Base-by-base conservation (phyloP, 2,329 filamentous ascomycete species). In the Lachnellula suecica region DNA sequence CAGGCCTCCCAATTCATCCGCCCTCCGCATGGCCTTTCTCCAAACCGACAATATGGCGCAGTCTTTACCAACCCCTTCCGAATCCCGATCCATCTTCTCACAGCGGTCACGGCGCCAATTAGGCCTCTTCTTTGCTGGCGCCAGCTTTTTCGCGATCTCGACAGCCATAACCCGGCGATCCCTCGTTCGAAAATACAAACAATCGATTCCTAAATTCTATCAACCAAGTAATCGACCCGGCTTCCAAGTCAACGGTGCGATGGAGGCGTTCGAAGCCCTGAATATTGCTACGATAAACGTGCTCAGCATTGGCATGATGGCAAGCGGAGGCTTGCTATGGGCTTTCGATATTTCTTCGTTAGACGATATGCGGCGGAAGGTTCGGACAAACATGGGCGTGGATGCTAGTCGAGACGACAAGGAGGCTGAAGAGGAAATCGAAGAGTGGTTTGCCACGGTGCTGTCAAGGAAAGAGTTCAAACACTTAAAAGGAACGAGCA, bases 201-300 rank as follows among this genome's bases (percentile, higher is more conserved):
- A 81, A 20, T 74, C 82, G 11, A 72, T 82, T 35, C 91, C 92
- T 10, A 81, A 79, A 43, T 93, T 88, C 74, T 96, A 88, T 77
- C 74, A 82, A 13, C 82, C 79, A 41, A 85, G 81, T 69, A 82
- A 82, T 60, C 71, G 75, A 58, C 40, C 70, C 72, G 77, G 70
- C 70, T 69, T 66, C 70, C 47, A 75, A 41, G 77, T 83, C 24
- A 87, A 86, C 64, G 84, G 85, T 7, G 79, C 83, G 1, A 68
- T 88, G 35, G 86, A 97, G 58, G 93, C 93, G 1, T 72, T 88
- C 29, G 88, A 96, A 70, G 93, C 93, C 0, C 75, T 99, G 20
- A 88, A 86, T 44, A 75, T 97, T 31, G 94, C 93, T 0, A 96
- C 92, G 0, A 79, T 97, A 61, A 96, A 96, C 63, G 89, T 94